phyloP scores from a whole-genome alignment of 257 asterid species.

The Petunia secreta region DNA sequence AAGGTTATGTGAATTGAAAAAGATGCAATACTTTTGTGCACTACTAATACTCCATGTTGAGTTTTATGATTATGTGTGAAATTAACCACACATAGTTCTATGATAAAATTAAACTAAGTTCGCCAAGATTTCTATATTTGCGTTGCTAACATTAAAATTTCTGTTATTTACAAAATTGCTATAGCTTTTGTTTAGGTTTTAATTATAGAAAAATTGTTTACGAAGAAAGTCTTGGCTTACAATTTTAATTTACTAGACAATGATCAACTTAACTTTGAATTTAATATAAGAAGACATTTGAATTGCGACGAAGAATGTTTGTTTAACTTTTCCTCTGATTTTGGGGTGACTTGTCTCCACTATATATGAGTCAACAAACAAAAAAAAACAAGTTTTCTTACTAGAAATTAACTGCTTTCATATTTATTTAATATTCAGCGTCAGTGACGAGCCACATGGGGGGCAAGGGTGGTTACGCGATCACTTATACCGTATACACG shows the following conservation, averaged over 20 bases:
- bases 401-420: not conserved
- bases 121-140: not conserved
- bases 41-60: too few species aligned
- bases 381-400: not conserved
- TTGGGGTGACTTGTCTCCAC: not conserved
- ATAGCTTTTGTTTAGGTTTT: not conserved
- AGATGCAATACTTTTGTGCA: too few species aligned
- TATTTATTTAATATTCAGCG: not conserved
- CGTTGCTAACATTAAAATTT: not conserved
- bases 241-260: not conserved
- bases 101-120: not conserved
- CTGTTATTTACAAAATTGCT: too few species aligned
- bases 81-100: too few species aligned
- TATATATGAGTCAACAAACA: not conserved
- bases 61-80: too few species aligned
- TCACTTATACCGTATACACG: too few species aligned
- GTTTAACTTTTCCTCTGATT: not conserved
- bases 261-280: constrained; percentile 1
- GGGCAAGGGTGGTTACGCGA: too few species aligned
- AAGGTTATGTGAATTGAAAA: too few species aligned
- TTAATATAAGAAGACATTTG: constrained; percentile 11
- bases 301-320: not conserved
- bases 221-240: not conserved
- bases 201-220: not conserved
- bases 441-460: too few species aligned